These are phyloP conservation scores for Euphrasia confusa DNA, from an alignment of 257 asterid genomes.

Conservation along the genomic window DNA sequence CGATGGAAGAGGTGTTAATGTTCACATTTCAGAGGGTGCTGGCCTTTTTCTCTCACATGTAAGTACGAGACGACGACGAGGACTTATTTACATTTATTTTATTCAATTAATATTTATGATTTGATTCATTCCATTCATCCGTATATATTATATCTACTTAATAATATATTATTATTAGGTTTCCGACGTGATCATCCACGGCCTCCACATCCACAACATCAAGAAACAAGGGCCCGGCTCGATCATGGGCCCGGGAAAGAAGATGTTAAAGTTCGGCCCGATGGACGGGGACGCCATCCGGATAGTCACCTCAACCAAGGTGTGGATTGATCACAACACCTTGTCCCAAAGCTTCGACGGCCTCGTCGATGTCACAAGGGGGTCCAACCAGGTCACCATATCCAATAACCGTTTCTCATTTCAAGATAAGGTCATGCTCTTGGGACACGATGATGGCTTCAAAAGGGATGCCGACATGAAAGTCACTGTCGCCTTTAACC, in stretches of 20 bases:
- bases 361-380: constrained; percentile 70
- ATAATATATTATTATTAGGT: constrained; percentile 33
- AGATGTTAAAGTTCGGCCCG: constrained; percentile 39
- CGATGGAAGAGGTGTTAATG: constrained; percentile 68
- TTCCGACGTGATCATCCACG: constrained; percentile 69
- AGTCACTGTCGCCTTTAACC: constrained; percentile 77
- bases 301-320: constrained; percentile 47
- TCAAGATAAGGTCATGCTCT: constrained; percentile 77
- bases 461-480: constrained; percentile 57
- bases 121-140: too few relatives aligned
- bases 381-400: constrained; percentile 67
- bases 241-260: constrained; percentile 45
- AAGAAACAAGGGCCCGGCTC: constrained; percentile 46
- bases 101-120: too few relatives aligned
- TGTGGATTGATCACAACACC: constrained; percentile 87
- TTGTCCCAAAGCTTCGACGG: constrained; percentile 57
- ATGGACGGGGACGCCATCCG: constrained; percentile 78
- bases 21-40: constrained; percentile 58
- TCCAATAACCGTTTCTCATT: constrained; percentile 69
- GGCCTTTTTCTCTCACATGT: constrained; percentile 40
- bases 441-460: constrained; percentile 76
- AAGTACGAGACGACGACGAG: too few relatives aligned
- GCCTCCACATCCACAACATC: constrained; percentile 62
- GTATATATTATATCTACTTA: too few relatives aligned
- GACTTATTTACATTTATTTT: too few relatives aligned